phyloP scores from a whole-genome alignment of 2,329 filamentous ascomycete species.

The Cordyceps tenuipes region DNA sequence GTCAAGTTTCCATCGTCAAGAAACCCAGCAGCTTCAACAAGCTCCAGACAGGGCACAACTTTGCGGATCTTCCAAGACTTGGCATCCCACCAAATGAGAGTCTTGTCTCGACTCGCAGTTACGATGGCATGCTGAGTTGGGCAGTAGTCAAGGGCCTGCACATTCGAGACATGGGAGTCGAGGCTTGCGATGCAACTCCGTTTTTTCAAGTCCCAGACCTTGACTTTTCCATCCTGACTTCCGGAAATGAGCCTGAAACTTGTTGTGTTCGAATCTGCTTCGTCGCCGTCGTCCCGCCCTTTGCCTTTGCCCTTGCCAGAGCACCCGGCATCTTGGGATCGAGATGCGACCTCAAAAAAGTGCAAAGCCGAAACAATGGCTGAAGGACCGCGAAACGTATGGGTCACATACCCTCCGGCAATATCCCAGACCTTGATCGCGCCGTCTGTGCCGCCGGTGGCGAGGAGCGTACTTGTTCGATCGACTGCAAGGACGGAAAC shows the following conservation, averaged over 20 bases:
- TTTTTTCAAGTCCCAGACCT: constrained; percentile 87
- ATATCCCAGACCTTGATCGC: constrained; percentile 97
- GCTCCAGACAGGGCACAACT: constrained; percentile 76
- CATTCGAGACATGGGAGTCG: constrained; percentile 90
- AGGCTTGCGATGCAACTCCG: constrained; percentile 67
- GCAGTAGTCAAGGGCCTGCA: constrained; percentile 81
- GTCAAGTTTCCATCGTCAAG: constrained; percentile 61
- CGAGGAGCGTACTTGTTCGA: constrained; percentile 77
- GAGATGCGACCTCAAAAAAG: constrained; percentile 70
- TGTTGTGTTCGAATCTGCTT: constrained; percentile 32
- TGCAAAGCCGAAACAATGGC: constrained; percentile 83
- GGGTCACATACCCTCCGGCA: constrained; percentile 78
- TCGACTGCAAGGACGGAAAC: constrained; percentile 83
- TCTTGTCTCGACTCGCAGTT: constrained; percentile 86
- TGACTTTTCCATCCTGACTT: constrained; percentile 86
- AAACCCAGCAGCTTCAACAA: constrained; percentile 78
- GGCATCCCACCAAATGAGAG: constrained; percentile 84
- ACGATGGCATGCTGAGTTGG: constrained; percentile 65
- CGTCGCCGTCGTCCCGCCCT: constrained; percentile 25
- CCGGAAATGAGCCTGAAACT: constrained; percentile 80
- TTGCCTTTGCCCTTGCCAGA: constrained; percentile 26
- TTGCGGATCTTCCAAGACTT: constrained; percentile 74
- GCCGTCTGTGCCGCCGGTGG: constrained; percentile 88
- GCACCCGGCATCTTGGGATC: constrained; percentile 22
- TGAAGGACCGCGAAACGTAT: constrained; percentile 89